phyloP scores from a whole-genome alignment of 2,329 filamentous ascomycete species.

The Lachnellula hyalina region DNA sequence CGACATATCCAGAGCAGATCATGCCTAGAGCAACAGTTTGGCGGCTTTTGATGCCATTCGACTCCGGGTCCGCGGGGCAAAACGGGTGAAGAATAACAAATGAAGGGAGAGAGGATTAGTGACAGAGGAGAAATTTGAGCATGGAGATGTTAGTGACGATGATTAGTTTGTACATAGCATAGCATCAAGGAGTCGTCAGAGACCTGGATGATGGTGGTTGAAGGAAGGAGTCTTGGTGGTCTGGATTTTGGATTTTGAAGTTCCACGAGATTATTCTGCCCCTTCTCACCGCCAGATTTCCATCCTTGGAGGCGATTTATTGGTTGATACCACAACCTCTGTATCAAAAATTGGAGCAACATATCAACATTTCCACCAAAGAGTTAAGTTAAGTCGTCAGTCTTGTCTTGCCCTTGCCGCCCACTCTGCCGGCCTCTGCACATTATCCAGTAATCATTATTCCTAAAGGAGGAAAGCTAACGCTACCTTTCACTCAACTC shows the following conservation, averaged over 20 bases:
- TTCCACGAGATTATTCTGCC: conserved; percentile 1
- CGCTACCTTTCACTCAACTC: not conserved
- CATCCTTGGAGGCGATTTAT: not conserved
- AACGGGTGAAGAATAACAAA: not conserved
- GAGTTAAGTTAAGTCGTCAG: too few relatives aligned
- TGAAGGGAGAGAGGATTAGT: not conserved
- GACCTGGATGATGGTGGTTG: not conserved
- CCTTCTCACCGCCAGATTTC: not conserved
- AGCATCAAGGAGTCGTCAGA: not conserved
- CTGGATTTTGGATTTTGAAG: not conserved
- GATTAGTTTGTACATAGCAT: not conserved
- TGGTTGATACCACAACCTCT: not conserved
- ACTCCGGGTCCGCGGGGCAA: not conserved
- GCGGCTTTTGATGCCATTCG: not conserved
- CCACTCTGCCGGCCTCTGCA: too few relatives aligned
- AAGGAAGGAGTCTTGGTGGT: not conserved
- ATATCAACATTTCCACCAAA: not conserved
- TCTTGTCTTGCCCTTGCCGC: too few relatives aligned
- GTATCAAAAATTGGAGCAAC: not conserved
- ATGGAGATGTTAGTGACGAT: not conserved
- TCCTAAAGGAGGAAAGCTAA: too few relatives aligned
- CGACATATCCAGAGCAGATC: conserved; percentile 15
- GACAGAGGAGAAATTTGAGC: not conserved
- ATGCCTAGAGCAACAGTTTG: not conserved
- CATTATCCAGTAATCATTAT: not conserved